Conservation (phyloP, 305 asterid genomes). For the Solanum hybrid region DNA sequence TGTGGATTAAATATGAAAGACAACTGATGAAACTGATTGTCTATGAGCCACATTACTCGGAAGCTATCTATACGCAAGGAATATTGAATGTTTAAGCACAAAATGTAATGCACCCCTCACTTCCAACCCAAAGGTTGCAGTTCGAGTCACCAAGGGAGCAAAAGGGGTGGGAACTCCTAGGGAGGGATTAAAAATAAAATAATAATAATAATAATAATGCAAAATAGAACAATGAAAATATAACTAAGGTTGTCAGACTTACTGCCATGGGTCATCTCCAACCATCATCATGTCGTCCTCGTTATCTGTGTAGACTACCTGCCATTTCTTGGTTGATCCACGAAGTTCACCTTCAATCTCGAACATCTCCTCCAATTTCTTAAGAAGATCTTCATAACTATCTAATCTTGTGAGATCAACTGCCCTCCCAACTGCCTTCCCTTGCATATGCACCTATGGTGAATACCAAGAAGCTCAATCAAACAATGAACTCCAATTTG, state of each 20-base stretch:
- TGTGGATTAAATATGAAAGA: not conserved
- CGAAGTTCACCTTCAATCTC: constrained; percentile 75
- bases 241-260: constrained; percentile 15
- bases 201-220: too few species aligned
- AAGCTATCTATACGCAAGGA: not conserved
- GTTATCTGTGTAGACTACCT: constrained; percentile 87
- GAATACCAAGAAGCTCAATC: not conserved
- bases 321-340: constrained; percentile 76
- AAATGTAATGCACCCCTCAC: too few species aligned
- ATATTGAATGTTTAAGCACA: not conserved
- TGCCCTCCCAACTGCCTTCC: constrained; percentile 86
- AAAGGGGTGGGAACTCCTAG: too few species aligned
- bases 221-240: not conserved
- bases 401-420: constrained; percentile 63
- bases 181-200: too few species aligned
- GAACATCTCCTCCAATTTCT: constrained; percentile 81
- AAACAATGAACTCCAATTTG: not conserved
- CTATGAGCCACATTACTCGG: not conserved
- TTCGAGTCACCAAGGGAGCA: too few species aligned
- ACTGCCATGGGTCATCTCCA: constrained; percentile 98
- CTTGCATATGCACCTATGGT: constrained; percentile 82
- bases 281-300: constrained; percentile 99
- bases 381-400: constrained; percentile 63
- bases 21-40: not conserved
- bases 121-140: too few species aligned